Evolutionary conservation across 1,284 basidiomycete species (phyloP).

Genomic region (Ganoderma sp.): DNA sequence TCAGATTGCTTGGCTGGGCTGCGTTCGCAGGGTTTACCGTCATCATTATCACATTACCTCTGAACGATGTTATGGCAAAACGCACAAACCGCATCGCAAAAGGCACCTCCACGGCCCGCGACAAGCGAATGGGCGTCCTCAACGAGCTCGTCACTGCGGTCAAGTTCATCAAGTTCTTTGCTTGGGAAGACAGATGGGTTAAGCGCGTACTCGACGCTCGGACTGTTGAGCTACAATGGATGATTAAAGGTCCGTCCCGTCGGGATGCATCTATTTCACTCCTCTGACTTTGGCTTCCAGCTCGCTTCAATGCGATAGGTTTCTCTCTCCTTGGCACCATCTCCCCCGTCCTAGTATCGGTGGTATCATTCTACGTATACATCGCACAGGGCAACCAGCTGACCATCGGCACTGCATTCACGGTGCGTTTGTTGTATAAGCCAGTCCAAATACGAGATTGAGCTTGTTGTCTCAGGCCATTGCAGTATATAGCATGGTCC

Average conservation of each 20-base stretch:
- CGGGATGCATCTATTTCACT: too few species aligned
- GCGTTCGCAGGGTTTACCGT: conserved; percentile 86
- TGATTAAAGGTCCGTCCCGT: conserved; percentile 60
- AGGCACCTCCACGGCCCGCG: conserved; percentile 73
- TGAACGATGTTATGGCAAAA: conserved; percentile 69
- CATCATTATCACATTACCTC: conserved; percentile 72
- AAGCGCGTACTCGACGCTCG: conserved; percentile 62
- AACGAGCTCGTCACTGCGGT: conserved; percentile 85
- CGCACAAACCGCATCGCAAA: conserved; percentile 76
- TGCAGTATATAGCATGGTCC: conserved; percentile 73
- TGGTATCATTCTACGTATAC: conserved; percentile 70
- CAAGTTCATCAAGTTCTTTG: conserved; percentile 89
- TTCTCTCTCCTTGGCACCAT: conserved; percentile 68
- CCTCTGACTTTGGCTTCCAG: conserved; percentile 41
- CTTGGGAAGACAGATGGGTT: conserved; percentile 83
- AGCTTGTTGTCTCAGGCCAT: conserved; percentile 54
- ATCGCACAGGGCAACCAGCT: conserved; percentile 69
- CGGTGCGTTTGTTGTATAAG: conserved; percentile 47
- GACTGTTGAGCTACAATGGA: conserved; percentile 69
- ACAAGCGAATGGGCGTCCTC: conserved; percentile 85
- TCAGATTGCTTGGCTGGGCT: conserved; percentile 79
- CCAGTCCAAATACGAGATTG: background rate
- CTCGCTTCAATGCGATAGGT: conserved; percentile 66
- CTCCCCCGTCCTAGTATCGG: conserved; percentile 72
- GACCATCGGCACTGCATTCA: conserved; percentile 72